Evolutionary conservation across 768 basidiomycete genomes (phyloP), one percentile per base, ranked within the genome.

Genomic region (Auriscalpium microsporum): DNA sequence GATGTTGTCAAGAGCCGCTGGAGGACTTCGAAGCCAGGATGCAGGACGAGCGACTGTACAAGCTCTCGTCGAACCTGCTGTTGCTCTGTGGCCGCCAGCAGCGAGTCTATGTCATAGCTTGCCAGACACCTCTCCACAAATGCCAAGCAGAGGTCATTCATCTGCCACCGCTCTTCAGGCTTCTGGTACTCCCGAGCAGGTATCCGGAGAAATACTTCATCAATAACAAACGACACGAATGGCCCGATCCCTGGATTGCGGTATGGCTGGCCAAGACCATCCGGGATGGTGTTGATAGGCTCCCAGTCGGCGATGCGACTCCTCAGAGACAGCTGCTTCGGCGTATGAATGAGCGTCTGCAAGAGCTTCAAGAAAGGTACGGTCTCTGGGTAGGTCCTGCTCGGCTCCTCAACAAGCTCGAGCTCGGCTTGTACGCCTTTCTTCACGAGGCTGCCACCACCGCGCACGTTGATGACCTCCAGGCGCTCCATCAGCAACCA

Each of bases 11-110:
- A 73, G 13, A 97, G 63, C 4, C 90, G 82, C 45, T 85, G 81
- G 71, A 94, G 81, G 54, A 96, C 72, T 54, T 93, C 88, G 65
- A 89, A 92, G 0, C 94, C 95, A 3, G 95, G 93, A 64, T 96
- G 92, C 2, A 80, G 65, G 10, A 87, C 75, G 34, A 82, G 74
- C 17, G 79, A 78, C 19, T 80, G 62, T 14, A 91, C 68, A 0
- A 68, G 64, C 33, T 87, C 86, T 71, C 69, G 55, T 75, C 83
- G 23, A 77, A 65, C 54, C 16, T 74, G 64, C 6, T 71, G 68
- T n/a, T 80, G 80, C 54, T 87, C 84, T 2, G 73, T 72, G 46
- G 74, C 70, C 8, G 78, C 73, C 21, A 90, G 74, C 16, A 96
- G 72, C 3, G 79, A 78, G 62, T 90, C 86, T 48, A 95, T 73